Base-by-base conservation (phyloP, 257 asterid genomes). In the Scutellaria barbata region DNA sequence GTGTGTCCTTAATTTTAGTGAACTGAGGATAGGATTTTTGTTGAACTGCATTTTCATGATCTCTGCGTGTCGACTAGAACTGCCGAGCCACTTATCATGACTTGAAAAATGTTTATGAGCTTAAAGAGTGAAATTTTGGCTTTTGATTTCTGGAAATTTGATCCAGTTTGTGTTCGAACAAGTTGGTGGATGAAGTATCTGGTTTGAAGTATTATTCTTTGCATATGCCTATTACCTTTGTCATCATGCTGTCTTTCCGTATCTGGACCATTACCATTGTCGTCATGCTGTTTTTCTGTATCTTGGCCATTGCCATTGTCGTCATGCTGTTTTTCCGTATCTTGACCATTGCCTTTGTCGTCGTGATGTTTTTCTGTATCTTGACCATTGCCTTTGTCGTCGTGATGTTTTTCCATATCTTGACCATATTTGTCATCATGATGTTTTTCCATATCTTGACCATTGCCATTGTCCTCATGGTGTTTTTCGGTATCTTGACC, bases 1-100 rank as follows among this genome's bases (percentile, higher is more conserved):
- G 59, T 35, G 25, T 66, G 72, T 35, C 66, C 63, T 17, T 18
- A 18, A 5, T 39, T 39, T 80, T 47, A 30, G 17, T 45, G 35
- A 67, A 56, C 37, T n/a, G 58, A 13, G 8, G 63, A 61, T 43
- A 13, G 61, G 13, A 45, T n/a, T 50, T 58, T 74, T 53, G 54
- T 72, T 35, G 67, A 69, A 58, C 77, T 17, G 35, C 40, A 10
- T 62, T 53, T 46, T 12, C 22, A 46, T 17, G 47, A 11, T 56
- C 39, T 14, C 12, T 35, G 55, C 63, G 30, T 42, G 59, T 74
- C 50, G 42, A 33, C 46, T 63, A 42, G 14, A 41, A 43, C 39
- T 70, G 17, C 61, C 30, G 39, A 35, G 43, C 58, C 17, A 12
- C 48, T 51, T 68, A 1, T 76, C 55, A 47, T 41, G 66, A 47